These are phyloP conservation scores for Boletales sp. DNA, from an alignment of 768 basidiomycete genomes.

Conservation along the genomic window DNA sequence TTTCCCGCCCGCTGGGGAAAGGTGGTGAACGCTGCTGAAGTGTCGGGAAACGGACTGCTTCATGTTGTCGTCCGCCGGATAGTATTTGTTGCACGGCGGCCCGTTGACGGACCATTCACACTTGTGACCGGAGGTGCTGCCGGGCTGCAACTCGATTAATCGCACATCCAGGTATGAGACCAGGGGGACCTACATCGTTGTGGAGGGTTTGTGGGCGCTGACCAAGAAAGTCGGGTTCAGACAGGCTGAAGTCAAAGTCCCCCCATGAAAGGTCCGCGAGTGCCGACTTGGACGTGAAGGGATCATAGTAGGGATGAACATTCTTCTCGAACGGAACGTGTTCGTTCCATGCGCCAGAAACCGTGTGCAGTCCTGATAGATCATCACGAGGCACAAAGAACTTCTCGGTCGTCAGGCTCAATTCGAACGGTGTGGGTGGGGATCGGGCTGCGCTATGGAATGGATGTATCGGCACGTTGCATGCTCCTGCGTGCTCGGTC, in stretches of 20 bases:
- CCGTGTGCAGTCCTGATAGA: no score
- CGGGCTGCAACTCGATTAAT: neutral
- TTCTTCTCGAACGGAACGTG: neutral
- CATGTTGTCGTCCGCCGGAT: neutral
- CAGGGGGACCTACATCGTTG: slow-evolving; percentile 2
- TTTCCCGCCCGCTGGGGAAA: slow-evolving; percentile 6
- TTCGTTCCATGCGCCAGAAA: no score
- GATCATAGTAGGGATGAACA: neutral
- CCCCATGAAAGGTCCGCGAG: no score
- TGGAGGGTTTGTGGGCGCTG: neutral
- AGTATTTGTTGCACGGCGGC: slow-evolving; percentile 1
- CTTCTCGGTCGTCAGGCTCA: neutral
- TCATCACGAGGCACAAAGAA: no score
- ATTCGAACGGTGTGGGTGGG: neutral
- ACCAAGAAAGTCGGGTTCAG: neutral
- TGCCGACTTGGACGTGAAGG: neutral
- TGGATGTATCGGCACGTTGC: neutral
- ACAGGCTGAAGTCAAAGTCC: no score
- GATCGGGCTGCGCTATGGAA: neutral
- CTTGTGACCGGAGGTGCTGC: neutral
- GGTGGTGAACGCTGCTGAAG: slow-evolving; percentile 1
- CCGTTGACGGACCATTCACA: slow-evolving; percentile 14
- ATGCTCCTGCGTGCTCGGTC: neutral
- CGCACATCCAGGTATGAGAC: neutral
- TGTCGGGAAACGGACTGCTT: slow-evolving; percentile 15